Evolutionary conservation across 2,329 filamentous ascomycete genomes (phyloP).

Genomic region (Scortechinia acanthostroma): DNA sequence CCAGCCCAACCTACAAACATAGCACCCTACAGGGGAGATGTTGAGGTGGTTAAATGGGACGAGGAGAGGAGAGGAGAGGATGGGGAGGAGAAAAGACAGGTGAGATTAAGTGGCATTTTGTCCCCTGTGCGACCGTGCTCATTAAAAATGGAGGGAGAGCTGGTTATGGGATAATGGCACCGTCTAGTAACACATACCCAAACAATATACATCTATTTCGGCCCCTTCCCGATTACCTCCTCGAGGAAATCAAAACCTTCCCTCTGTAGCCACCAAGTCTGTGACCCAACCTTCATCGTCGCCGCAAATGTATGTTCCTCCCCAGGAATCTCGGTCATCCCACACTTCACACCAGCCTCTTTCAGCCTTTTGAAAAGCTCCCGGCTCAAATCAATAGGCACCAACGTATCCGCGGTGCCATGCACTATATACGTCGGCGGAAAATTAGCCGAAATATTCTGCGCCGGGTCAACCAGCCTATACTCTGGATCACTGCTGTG

Average conservation of each 20-base stretch:
- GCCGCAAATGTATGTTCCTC: constrained; percentile 32
- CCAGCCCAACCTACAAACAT: too few relatives aligned
- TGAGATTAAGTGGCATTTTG: too few relatives aligned
- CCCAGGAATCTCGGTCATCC: constrained; percentile 23
- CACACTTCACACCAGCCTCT: constrained; percentile 19
- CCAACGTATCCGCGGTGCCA: constrained; percentile 26
- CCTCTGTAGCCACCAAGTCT: constrained; percentile 22
- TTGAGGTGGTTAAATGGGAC: too few relatives aligned
- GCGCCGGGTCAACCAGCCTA: constrained; percentile 21
- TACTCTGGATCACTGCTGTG: constrained; percentile 10
- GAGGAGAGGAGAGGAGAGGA: too few relatives aligned
- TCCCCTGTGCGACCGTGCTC: too few relatives aligned
- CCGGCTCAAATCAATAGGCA: constrained; percentile 23
- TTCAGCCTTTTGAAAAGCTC: constrained; percentile 14
- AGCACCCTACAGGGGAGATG: too few relatives aligned
- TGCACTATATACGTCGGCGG: constrained; percentile 32
- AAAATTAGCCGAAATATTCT: constrained; percentile 17
- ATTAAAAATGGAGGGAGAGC: too few relatives aligned
- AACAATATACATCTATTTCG: neutral
- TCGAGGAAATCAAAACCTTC: constrained; percentile 31
- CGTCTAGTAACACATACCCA: neutral
- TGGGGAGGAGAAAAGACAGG: too few relatives aligned
- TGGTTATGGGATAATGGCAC: too few relatives aligned
- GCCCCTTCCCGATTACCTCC: constrained; percentile 6
- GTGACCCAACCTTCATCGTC: constrained; percentile 28